Evolutionary conservation across 441 rosid species (phyloP).

Genomic region (Biscutella laevigata): DNA sequence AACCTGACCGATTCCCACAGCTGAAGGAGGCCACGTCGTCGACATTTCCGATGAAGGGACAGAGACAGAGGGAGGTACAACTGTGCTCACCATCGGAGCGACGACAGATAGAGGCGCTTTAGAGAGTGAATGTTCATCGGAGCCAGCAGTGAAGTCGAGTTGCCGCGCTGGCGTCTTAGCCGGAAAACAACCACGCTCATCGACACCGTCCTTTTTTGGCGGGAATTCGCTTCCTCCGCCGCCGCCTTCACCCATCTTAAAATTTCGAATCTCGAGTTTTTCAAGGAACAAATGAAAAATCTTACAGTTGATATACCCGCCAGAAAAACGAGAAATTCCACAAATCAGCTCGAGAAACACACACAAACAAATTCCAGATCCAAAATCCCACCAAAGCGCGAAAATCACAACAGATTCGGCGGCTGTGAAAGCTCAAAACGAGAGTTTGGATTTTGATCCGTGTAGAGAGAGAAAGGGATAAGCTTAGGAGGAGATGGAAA

Average conservation of each 20-base stretch:
- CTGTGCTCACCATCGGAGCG: too few species aligned
- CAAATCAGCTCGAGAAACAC: slow-evolving; percentile 29
- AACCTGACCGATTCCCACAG: slow-evolving; percentile 18
- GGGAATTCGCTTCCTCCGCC: slow-evolving; percentile 48
- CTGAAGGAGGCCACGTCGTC: slow-evolving; percentile 18
- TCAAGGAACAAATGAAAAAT: slow-evolving; percentile 1
- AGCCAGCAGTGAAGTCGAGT: slow-evolving; percentile 58
- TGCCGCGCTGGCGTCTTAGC: slow-evolving; percentile 70
- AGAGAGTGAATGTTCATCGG: slow-evolving; percentile 44
- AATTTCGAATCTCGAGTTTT: slow-evolving; percentile 20
- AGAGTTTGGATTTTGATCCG: slow-evolving; percentile 24
- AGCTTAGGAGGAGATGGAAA: slow-evolving; percentile 3
- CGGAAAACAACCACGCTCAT: slow-evolving; percentile 33
- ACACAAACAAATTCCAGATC: too few species aligned
- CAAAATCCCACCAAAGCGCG: slow-evolving; percentile 11
- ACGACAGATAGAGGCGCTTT: slow-evolving; percentile 19
- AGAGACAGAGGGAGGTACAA: slow-evolving; percentile 8
- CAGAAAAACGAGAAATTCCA: slow-evolving; percentile 12
- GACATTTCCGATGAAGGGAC: slow-evolving; percentile 18
- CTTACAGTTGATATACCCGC: slow-evolving; percentile 14
- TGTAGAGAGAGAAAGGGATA: slow-evolving; percentile 8
- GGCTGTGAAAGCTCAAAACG: slow-evolving; percentile 29
- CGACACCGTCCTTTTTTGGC: slow-evolving; percentile 40
- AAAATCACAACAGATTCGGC: slow-evolving; percentile 22
- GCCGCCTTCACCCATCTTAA: slow-evolving; percentile 42